Base-by-base conservation (phyloP, 441 rosid species). In the Pelargonium citronellum region DNA sequence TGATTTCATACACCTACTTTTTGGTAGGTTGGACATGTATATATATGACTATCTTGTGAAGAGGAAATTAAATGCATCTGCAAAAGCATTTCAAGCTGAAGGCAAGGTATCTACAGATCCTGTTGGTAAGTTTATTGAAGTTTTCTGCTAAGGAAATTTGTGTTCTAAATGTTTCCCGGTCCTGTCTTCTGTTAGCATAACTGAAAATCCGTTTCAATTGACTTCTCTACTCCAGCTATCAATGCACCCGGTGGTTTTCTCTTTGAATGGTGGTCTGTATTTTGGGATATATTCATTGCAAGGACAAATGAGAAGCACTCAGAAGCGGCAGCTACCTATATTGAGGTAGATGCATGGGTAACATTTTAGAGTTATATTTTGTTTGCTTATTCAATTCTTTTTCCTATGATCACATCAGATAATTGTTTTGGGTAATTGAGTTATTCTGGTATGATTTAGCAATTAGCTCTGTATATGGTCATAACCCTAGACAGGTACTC, bases 211-310 rank as follows among this genome's bases (percentile, higher is more conserved):
- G 27, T 44, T 19, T 20, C 49, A 39, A 63, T 34, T 8, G 8
- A 22, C 58, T 17, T 60, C 43, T 60, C 51, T 71, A 58, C 78
- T 79, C 67, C 83, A 91, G 98, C 98, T 62, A 91, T 93, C 66
- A 92, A 93, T 73, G 91, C 95, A 15, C 95, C 97, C 43, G 96
- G 90, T 19, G 98, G 98, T 55, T 93, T 93, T 76, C 87, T 93
- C 37, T 89, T 88, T 63, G 97, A 93, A 81, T 91, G 98, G 97
- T 93, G 98, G 98, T 93, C 96, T 1, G 97, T 93, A 51, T 93
- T 92, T 77, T 93, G 97, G 98, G 98, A 93, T 74, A 85, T 89
- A 66, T 93, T 89, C 71, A 86, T 87, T 71, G 89, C 98, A 10
- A 87, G 97, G 81, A 84, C 89, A 15, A 84, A 86, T 68, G 90